Conservation (phyloP, 495 filamentous ascomycete genomes). For the Trichocladium uniseriatum region DNA sequence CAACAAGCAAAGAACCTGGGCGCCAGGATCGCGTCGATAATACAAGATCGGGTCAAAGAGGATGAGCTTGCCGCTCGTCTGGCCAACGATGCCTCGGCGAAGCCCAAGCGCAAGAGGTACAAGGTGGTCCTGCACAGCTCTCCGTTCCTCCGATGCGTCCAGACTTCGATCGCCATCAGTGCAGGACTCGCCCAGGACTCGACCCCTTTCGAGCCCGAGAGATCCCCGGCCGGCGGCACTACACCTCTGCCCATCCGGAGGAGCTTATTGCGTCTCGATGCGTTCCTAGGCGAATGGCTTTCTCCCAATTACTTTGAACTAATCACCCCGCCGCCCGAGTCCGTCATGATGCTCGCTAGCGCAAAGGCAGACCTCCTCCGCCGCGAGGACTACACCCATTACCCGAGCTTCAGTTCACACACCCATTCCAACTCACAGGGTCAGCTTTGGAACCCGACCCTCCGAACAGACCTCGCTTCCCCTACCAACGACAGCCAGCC, state of each 20-base stretch:
- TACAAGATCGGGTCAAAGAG: slow-evolving; percentile 42
- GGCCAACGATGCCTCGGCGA: slow-evolving; percentile 4
- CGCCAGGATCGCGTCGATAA: slow-evolving; percentile 63
- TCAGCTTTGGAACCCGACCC: slow-evolving; percentile 33
- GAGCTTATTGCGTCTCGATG: slow-evolving; percentile 68
- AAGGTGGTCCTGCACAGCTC: slow-evolving; percentile 83
- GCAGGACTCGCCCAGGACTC: slow-evolving; percentile 70
- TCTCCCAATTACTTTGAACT: slow-evolving; percentile 84
- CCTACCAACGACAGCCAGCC: neutral
- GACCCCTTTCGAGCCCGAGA: slow-evolving; percentile 24
- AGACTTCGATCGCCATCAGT: slow-evolving; percentile 84
- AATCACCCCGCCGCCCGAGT: slow-evolving; percentile 81
- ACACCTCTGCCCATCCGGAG: slow-evolving; percentile 32
- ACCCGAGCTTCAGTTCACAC: slow-evolving; percentile 31
- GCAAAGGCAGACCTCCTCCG: slow-evolving; percentile 79
- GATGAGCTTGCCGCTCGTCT: slow-evolving; percentile 25
- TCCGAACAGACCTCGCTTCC: slow-evolving; percentile 3
- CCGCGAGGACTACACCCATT: slow-evolving; percentile 52
- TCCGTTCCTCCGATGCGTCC: slow-evolving; percentile 84
- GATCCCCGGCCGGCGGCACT: no score
- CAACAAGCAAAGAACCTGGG: slow-evolving; percentile 72
- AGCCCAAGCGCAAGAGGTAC: slow-evolving; percentile 49
- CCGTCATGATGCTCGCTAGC: slow-evolving; percentile 72
- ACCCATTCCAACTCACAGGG: slow-evolving; percentile 24
- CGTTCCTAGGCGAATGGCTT: slow-evolving; percentile 93